Conservation (phyloP, 1,284 basidiomycete species). For the Ustilago crameri region DNA sequence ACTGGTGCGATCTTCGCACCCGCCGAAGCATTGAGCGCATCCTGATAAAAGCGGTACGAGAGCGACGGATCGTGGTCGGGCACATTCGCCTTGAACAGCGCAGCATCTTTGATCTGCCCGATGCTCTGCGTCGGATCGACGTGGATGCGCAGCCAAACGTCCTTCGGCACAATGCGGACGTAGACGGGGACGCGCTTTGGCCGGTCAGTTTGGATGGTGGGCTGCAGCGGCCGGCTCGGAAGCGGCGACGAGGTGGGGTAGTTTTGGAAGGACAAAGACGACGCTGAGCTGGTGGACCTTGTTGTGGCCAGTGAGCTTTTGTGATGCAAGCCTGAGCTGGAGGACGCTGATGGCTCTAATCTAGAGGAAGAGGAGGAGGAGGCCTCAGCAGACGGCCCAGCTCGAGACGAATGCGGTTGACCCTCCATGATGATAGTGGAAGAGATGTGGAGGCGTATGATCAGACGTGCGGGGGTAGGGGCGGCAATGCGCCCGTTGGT, state of each 20-base stretch:
- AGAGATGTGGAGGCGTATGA: neutral
- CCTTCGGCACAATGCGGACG: conserved; percentile 57
- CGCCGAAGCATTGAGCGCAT: conserved; percentile 35
- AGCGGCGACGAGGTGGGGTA: conserved; percentile 4
- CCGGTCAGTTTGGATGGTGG: neutral
- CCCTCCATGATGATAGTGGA: neutral
- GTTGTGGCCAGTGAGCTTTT: conserved; percentile 23
- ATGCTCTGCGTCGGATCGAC: conserved; percentile 44
- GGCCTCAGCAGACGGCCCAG: conserved; percentile 3
- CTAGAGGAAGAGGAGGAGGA: neutral
- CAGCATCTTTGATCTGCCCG: conserved; percentile 48
- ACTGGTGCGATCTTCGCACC: conserved; percentile 35
- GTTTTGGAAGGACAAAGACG: conserved; percentile 21
- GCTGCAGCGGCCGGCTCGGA: neutral
- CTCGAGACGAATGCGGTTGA: neutral
- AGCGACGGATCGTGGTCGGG: conserved; percentile 45
- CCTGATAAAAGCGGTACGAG: conserved; percentile 40
- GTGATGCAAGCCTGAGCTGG: conserved; percentile 19
- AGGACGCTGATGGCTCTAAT: too few relatives aligned
- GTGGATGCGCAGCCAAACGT: conserved; percentile 56
- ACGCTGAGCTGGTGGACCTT: conserved; percentile 20
- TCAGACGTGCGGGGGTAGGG: too few relatives aligned
- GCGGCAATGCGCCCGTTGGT: too few relatives aligned
- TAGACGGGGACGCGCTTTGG: conserved; percentile 40
- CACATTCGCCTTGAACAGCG: conserved; percentile 32